Evolutionary conservation across 345 rosid species (phyloP).

Genomic region (Eucalyptus cloeziana): DNA sequence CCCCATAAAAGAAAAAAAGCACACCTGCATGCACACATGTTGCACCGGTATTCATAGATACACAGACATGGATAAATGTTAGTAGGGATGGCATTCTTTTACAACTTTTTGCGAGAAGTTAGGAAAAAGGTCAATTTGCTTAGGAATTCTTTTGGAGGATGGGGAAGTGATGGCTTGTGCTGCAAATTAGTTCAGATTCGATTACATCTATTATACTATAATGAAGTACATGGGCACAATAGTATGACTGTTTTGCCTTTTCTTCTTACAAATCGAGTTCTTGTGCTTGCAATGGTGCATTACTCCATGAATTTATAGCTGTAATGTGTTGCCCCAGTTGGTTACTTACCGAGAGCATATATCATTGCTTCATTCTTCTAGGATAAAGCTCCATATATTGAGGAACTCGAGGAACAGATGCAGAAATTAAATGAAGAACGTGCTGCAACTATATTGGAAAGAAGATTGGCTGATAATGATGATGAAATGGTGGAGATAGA

Average conservation of each 20-base stretch:
- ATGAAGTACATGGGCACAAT: not conserved
- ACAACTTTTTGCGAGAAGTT: not conserved
- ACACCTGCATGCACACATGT: not conserved
- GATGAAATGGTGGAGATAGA: constrained; percentile 85
- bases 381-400: constrained; percentile 82
- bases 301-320: not conserved
- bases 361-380: constrained; percentile 3
- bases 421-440: constrained; percentile 72
- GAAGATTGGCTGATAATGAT: constrained; percentile 70
- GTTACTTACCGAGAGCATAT: not conserved
- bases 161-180: not conserved
- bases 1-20: not conserved
- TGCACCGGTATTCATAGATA: not conserved
- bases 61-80: not conserved
- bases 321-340: not conserved
- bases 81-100: not conserved
- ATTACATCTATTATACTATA: not conserved
- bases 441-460: constrained; percentile 57
- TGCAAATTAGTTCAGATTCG: not conserved
- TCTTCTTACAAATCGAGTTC: not conserved
- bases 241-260: not conserved
- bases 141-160: not conserved
- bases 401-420: constrained; percentile 84
- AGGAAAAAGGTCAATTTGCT: not conserved
- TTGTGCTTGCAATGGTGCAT: not conserved